Base-by-base conservation (phyloP, 73 alveolate genomes). In the Paramecium sexaurelia region DNA sequence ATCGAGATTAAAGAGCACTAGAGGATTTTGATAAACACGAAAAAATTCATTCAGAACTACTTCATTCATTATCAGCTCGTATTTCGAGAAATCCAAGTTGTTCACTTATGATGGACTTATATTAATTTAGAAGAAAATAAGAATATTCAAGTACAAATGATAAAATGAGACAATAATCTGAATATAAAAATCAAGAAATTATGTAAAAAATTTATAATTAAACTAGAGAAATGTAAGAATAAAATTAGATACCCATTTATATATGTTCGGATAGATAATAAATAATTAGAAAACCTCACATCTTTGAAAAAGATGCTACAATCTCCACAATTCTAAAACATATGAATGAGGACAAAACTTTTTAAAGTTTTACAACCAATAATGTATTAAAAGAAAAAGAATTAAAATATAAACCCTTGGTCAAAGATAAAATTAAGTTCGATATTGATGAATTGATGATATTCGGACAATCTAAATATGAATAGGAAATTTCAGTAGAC, bases 361-460 rank as follows among this genome's bases (percentile, higher is more conserved):
- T 19, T 40, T 8, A 78, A 9, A 78, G 90, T 78, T 78, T 78
- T 43, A 78, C 90, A 24, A 78, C 90, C 13, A 78, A 78, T 45
- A 61, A 40, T 6, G 22, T 29, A 2, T 24, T 78, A 27, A 19
- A 17, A 78, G 68, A 20, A 17, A 29, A 78, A 78, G 20, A 78
- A 19, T 43, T 7, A 78, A 43, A 37, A 41, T 45, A 41, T 45
- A 78, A 78, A 45, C 5, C 7, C 1, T 22, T 78, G 11, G 69
- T 15, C 1, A 29, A 41, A 43, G 73, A 78, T 40, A 37, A 78
- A 37, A 17, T 78, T 29, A 24, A 39, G 29, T 9, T 43, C 17
- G 19, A 78, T 41, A 24, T 40, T 40, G 90, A 78, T 41, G 90
- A 78, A 41, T 0, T 78, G 39, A 45, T 78, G 40, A 20, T 78